Base-by-base conservation (phyloP, 2,329 filamentous ascomycete genomes). In the Curvularia sp. region DNA sequence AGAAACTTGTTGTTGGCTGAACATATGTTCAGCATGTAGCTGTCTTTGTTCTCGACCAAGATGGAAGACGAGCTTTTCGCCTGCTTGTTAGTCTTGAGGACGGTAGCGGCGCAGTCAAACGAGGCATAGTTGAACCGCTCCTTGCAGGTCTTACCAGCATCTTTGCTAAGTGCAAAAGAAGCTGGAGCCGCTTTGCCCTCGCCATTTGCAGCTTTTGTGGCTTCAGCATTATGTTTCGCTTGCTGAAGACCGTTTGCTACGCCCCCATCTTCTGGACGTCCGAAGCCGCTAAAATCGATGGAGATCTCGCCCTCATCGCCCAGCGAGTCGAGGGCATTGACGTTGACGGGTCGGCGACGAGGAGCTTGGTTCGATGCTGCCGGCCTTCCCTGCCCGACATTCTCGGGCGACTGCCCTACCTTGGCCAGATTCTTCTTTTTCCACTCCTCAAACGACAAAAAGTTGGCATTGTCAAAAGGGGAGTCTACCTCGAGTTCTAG, bases 391-490 rank as follows among this genome's bases (percentile, higher is more conserved):
- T 82, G 86, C 74, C 80, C 90, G 73, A 84, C 83, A 77, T 84
- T 88, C 77, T 84, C 91, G 65, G 79, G 90, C 72, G 81, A 92
- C 72, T 97, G 94, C 12, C 92, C 94, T 3, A 87, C 89, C 73
- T 92, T 91, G 50, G 89, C 91, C 18, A 98, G 80, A 79, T 96
- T 97, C 81, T 93, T 90, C 71, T 90, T 92, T 80, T 97, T 98
- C 95, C 95, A 99, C 70, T 98, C 94, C 74, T 98, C 95, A 69
- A 99, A 99, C 0, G 95, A 97, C 69, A 98, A 87, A 75, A 98
- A 98, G 6, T 93, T 89, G 45, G 89, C 86, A 66, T 91, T 90
- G 70, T 92, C 89, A 10, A 90, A 81, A 0, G 86, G 83, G 1
- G 87, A 88, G 47, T 90, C 89, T 5, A 82, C 81, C 56, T 90